These are phyloP conservation scores for Ophiosphaerella korrae DNA, from an alignment of 2,329 filamentous ascomycete genomes.

Conservation along the genomic window DNA sequence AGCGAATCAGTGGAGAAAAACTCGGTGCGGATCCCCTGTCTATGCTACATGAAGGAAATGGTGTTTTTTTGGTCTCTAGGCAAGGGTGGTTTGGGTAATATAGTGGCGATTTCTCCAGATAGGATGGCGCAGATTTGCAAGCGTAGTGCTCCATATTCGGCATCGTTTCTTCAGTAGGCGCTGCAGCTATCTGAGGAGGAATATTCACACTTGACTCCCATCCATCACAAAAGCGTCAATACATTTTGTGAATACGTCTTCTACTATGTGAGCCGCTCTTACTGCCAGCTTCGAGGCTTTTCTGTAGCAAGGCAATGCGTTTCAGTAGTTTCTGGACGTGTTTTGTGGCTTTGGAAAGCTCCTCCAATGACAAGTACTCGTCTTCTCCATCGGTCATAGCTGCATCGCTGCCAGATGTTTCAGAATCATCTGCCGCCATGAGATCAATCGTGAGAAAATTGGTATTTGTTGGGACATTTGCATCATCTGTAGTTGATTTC, in stretches of 20 bases:
- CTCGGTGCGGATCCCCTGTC: too few species aligned
- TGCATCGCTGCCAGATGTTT: conserved; percentile 26
- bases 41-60: too few species aligned
- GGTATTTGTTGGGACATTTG: not conserved
- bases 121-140: too few species aligned
- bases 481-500: not conserved
- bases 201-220: conserved; percentile 19
- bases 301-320: conserved; percentile 24
- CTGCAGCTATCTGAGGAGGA: not conserved
- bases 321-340: conserved; percentile 30
- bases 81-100: too few species aligned
- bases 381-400: conserved; percentile 24
- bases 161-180: not conserved
- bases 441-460: conserved; percentile 3
- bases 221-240: conserved; percentile 29
- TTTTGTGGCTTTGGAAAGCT: conserved; percentile 25
- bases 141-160: too few species aligned
- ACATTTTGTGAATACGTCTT: conserved; percentile 24
- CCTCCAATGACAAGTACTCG: conserved; percentile 22
- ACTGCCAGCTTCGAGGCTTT: conserved; percentile 8
- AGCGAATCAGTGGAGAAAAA: too few species aligned
- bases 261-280: conserved; percentile 4
- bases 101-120: too few species aligned
- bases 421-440: conserved; percentile 8
- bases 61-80: too few species aligned